Percentiles rank a stretch among this genome's conserved stretches.
Conservation (phyloP, 192 early-diverging fungal genomes). For the Backusella westeae region DNA sequence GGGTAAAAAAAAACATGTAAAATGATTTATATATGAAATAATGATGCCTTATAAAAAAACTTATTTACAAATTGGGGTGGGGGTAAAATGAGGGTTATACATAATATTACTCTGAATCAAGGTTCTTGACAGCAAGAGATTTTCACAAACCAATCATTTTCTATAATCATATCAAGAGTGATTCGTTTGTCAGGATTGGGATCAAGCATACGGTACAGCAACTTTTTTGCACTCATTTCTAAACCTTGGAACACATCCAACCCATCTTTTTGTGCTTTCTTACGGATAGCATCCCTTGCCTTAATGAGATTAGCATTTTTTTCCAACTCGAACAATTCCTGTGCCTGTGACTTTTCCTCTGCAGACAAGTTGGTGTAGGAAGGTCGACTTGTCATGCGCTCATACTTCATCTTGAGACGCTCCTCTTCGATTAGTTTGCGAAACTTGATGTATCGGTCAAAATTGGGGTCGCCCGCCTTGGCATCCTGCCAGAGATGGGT, state of each 20-base stretch:
- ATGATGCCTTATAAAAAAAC: background rate
- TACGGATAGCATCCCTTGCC: slow-evolving; percentile 23
- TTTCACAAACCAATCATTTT: slow-evolving; percentile 22
- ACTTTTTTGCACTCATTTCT: slow-evolving; percentile 26
- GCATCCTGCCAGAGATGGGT: slow-evolving; percentile 33
- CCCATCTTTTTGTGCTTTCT: slow-evolving; percentile 26
- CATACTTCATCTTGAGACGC: slow-evolving; percentile 12
- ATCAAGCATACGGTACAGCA: slow-evolving; percentile 32
- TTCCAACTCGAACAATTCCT: slow-evolving; percentile 1
- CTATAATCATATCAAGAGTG: slow-evolving; percentile 11
- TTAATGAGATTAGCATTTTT: slow-evolving; percentile 15
- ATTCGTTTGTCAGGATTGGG: slow-evolving; percentile 21
- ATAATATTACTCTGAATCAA: background rate
- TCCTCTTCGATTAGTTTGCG: slow-evolving; percentile 26
- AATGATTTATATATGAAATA: background rate
- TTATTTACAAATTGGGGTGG: background rate
- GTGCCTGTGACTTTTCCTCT: background rate
- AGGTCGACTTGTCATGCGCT: background rate
- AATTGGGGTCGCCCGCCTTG: slow-evolving; percentile 22
- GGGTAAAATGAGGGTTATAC: background rate
- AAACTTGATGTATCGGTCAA: slow-evolving; percentile 29
- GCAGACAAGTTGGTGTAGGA: background rate
- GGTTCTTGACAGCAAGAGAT: slow-evolving; percentile 18
- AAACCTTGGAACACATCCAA: slow-evolving; percentile 27
- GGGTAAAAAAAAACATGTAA: background rate